Evolutionary conservation across 805 yeast genomes (phyloP).

Genomic region (Millerozyma acaciae): DNA sequence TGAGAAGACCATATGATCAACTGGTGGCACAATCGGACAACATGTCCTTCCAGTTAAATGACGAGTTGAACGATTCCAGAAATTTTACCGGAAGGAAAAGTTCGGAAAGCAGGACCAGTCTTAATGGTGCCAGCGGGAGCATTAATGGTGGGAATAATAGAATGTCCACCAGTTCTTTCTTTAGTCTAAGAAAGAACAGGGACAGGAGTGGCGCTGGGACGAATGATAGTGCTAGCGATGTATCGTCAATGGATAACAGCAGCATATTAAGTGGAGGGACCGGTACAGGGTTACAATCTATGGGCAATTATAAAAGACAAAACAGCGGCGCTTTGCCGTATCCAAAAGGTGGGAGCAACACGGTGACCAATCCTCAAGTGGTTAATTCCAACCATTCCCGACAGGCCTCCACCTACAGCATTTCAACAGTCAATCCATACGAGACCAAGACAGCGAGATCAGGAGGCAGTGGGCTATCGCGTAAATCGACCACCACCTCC

Average conservation of each 20-base stretch:
- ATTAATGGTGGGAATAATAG: constrained; percentile 10
- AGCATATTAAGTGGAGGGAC: constrained; percentile 25
- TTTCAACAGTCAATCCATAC: constrained; percentile 29
- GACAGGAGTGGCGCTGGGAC: constrained; percentile 8
- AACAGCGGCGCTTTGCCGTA: constrained; percentile 12
- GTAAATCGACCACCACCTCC: constrained; percentile 22
- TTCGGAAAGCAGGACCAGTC: no score
- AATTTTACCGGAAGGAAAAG: constrained; percentile 17
- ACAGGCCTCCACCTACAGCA: constrained; percentile 38
- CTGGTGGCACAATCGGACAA: constrained; percentile 1
- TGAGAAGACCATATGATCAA: constrained; percentile 21
- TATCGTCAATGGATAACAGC: constrained; percentile 29
- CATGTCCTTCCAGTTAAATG: constrained; percentile 18
- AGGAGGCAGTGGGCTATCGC: constrained; percentile 11
- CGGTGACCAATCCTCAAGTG: constrained; percentile 27
- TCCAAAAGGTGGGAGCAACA: constrained; percentile 16
- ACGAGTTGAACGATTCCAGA: constrained; percentile 25
- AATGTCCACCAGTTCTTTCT: constrained; percentile 33
- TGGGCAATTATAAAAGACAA: constrained; percentile 7
- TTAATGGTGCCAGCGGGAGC: background rate
- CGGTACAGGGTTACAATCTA: constrained; percentile 12
- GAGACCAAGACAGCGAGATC: constrained; percentile 20
- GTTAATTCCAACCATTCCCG: constrained; percentile 34
- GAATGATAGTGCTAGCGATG: constrained; percentile 23
- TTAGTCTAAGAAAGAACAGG: constrained; percentile 31